Evolutionary conservation across 768 basidiomycete genomes (phyloP).

Genomic region (Lactifluus piperatus): DNA sequence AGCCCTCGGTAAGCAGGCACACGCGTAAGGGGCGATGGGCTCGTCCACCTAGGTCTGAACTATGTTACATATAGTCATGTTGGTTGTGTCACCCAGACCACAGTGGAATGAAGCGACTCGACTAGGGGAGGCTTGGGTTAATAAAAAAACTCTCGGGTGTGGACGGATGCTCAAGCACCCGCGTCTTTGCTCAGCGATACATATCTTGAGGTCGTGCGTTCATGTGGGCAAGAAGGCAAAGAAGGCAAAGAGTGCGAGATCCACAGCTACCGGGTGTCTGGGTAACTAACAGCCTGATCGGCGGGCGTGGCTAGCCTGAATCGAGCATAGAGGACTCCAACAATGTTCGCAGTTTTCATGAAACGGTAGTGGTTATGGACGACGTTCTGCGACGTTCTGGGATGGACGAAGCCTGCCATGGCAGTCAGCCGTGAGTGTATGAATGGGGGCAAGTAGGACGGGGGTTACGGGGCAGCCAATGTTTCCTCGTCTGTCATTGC

Average conservation of each 20-base stretch:
- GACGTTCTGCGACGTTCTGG: neutral
- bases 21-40: neutral
- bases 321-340: neutral
- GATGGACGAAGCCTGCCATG: neutral
- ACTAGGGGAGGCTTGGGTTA: neutral
- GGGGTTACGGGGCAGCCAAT: neutral
- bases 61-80: neutral
- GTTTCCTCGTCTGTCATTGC: neutral
- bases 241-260: neutral
- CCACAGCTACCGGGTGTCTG: neutral
- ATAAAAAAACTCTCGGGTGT: neutral
- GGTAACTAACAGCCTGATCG: neutral
- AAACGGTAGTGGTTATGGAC: neutral
- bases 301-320: neutral
- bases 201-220: neutral
- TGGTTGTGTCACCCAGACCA: neutral
- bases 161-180: neutral
- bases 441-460: neutral
- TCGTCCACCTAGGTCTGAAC: neutral
- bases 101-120: neutral
- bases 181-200: neutral
- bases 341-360: too few relatives aligned
- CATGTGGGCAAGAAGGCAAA: neutral
- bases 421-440: neutral
- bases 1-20: neutral